These are phyloP conservation scores for Platanus orientalis DNA, from an alignment of 164 flowering plant species.

Conservation along the genomic window DNA sequence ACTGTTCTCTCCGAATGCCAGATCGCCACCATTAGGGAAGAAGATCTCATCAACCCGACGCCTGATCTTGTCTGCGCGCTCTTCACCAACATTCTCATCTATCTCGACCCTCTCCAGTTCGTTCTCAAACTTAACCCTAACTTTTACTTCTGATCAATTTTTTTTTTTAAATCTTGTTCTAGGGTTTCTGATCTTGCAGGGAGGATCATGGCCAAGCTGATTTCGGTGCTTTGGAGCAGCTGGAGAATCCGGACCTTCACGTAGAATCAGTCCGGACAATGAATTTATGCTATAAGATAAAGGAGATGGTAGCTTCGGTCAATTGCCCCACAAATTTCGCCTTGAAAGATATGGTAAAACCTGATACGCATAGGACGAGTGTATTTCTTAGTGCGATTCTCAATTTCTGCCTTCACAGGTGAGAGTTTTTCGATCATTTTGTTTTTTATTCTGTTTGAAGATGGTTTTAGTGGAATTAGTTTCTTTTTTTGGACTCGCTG, in stretches of 20 bases:
- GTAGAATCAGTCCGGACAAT: conserved; percentile 42
- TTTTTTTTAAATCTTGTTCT: neutral
- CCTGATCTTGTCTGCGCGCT: conserved; percentile 43
- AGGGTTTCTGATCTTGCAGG: conserved; percentile 28
- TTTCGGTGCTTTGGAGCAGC: conserved; percentile 59
- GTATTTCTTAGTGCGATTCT: conserved; percentile 57
- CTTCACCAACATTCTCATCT: conserved; percentile 42
- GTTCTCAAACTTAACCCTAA: neutral
- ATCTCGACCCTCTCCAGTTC: conserved; percentile 52
- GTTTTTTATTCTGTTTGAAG: neutral
- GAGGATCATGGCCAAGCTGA: conserved; percentile 68
- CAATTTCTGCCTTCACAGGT: conserved; percentile 76
- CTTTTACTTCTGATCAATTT: neutral
- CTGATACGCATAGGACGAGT: conserved; percentile 51
- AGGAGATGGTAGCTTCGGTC: conserved; percentile 41
- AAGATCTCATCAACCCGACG: conserved; percentile 50
- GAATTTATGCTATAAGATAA: conserved; percentile 53
- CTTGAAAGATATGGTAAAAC: conserved; percentile 56
- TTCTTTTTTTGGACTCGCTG: too few species aligned
- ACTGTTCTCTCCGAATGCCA: conserved; percentile 36
- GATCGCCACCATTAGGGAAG: conserved; percentile 40
- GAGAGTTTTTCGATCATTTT: neutral
- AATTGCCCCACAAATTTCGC: conserved; percentile 51
- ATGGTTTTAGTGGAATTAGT: too few species aligned
- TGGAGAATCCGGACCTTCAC: conserved; percentile 80